Evolutionary conservation across 768 basidiomycete genomes (phyloP), one percentile per base, ranked within the genome.

Genomic region (Paxillus ammoniavirescens): DNA sequence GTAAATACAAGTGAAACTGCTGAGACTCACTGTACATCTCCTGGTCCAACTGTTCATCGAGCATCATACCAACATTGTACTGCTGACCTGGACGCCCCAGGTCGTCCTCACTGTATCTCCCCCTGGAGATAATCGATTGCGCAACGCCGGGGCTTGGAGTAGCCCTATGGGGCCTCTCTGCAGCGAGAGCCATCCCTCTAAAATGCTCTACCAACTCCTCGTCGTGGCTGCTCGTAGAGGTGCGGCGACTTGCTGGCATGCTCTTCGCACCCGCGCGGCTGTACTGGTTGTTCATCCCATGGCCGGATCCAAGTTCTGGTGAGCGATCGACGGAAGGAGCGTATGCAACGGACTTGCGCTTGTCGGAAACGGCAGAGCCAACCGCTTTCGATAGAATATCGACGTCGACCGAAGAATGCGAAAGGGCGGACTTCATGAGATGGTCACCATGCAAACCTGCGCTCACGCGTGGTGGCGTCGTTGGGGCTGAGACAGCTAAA

Each of bases 1-100:
- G 50, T 33, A 56, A 52, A 60, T 21, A 37, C 41, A 53, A 49
- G 47, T 47, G 37, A 30, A 8, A 37, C 14, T 52, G 53, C 36
- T 37, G 6, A 26, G 15, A 80, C 88, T 62, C 61, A 93, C 93
- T 93, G 65, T 94, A 87, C 84, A 96, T 93, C 68, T 96, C 93
- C 72, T 91, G 84, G 65, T 96, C 93, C 60, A 96, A 73, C 65
- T 95, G 92, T 69, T 95, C 90, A 61, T 96, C 93, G 56, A 96
- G 75, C 84, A 95, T 86, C 86, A 93, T 87, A 30, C 90, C 91
- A 38, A 89, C 82, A 64, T 91, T 92, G 69, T 84, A 91, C 33
- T 77, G 77, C 56, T 78, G 83, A 8, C 82, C 81, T 65, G 83
- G 82, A 46, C 76, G 78, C 13, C 76, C 71, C 38, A 78, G 81